phyloP scores from a whole-genome alignment of 805 yeast genomes.

The Metschnikowia drakensbergensis region DNA sequence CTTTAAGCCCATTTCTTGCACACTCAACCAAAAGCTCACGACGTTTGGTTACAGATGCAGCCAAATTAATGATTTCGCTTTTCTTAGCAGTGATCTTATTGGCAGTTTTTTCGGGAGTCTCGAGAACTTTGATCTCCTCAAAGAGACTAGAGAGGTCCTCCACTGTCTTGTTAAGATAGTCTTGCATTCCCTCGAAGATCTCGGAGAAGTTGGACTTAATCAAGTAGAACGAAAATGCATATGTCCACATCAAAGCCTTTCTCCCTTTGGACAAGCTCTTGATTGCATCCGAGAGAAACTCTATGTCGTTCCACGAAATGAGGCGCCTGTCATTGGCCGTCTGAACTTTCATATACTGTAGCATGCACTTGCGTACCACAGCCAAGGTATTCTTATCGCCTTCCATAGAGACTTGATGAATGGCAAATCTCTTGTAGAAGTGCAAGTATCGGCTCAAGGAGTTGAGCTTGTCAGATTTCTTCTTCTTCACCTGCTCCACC shows the following conservation, averaged over 20 bases:
- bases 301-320: conserved; percentile 81
- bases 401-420: conserved; percentile 72
- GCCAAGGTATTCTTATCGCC: conserved; percentile 63
- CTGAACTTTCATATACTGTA: conserved; percentile 56
- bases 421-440: conserved; percentile 67
- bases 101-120: conserved; percentile 23
- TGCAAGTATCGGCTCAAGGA: conserved; percentile 66
- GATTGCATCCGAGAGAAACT: conserved; percentile 73
- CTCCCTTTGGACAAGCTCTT: conserved; percentile 63
- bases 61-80: conserved; percentile 37
- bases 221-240: conserved; percentile 72
- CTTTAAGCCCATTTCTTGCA: conserved; percentile 40
- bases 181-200: conserved; percentile 70
- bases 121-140: conserved; percentile 35
- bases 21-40: conserved; percentile 41
- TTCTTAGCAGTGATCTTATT: conserved; percentile 35
- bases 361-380: conserved; percentile 62
- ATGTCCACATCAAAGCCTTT: conserved; percentile 84
- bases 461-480: conserved; percentile 42
- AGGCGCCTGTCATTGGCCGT: conserved; percentile 26
- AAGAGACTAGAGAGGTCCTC: conserved; percentile 66
- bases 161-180: conserved; percentile 57
- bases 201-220: conserved; percentile 49
- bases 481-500: conserved; percentile 40
- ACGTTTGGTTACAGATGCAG: conserved; percentile 40